Conservation (phyloP, 495 filamentous ascomycete species). For the Amniculicola lignicola region DNA sequence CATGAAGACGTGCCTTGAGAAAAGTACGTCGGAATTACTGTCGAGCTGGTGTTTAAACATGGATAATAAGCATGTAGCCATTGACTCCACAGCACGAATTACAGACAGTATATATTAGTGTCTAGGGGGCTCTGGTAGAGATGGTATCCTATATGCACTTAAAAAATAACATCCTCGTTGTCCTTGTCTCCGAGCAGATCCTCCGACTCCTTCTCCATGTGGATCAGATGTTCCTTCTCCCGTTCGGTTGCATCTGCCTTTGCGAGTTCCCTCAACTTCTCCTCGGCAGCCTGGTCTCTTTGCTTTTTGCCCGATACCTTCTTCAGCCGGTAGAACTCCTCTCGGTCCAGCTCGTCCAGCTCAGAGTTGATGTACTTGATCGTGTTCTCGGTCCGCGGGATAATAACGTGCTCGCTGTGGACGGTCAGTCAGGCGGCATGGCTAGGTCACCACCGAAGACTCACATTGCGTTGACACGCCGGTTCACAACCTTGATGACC, state of each 20-base stretch:
- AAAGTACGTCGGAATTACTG: no score
- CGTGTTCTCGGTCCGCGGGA: constrained; percentile 95
- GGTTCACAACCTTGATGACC: constrained; percentile 98
- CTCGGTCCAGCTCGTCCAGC: constrained; percentile 94
- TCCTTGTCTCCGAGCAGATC: constrained; percentile 82
- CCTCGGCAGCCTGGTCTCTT: constrained; percentile 69
- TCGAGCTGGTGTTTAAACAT: no score
- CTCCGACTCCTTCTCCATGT: constrained; percentile 47
- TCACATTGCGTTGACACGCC: constrained; percentile 96
- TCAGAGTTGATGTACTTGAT: constrained; percentile 99
- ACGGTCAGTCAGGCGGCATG: not conserved
- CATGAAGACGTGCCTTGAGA: no score
- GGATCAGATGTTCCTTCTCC: constrained; percentile 41
- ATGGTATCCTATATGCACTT: no score
- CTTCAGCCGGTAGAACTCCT: constrained; percentile 97
- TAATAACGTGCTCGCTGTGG: constrained; percentile 86
- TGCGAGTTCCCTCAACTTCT: constrained; percentile 48
- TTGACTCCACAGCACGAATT: no score
- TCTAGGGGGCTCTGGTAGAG: no score
- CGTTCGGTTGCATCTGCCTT: constrained; percentile 43
- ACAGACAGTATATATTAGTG: no score
- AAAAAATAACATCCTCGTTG: constrained; percentile 96
- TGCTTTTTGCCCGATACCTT: constrained; percentile 98
- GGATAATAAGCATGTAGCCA: no score
- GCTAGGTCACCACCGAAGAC: constrained; percentile 34